phyloP scores from a whole-genome alignment of 805 yeast genomes.

The Diddensiella santjacobensis region DNA sequence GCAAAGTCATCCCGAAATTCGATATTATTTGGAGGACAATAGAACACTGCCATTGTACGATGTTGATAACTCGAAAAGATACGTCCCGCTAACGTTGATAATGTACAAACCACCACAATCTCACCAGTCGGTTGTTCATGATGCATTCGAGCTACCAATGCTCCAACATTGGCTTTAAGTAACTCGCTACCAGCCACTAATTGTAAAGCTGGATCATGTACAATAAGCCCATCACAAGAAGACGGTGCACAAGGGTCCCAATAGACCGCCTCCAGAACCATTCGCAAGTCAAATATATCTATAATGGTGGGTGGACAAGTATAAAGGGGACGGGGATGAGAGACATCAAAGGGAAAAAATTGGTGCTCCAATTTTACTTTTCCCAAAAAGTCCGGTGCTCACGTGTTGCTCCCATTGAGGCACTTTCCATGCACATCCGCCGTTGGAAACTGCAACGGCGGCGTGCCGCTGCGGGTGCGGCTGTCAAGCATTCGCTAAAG shows the following conservation, averaged over 20 bases:
- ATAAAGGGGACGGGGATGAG: no score
- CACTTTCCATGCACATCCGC: neutral
- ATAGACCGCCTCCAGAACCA: neutral
- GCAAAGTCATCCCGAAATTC: slow-evolving; percentile 1
- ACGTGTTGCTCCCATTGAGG: neutral
- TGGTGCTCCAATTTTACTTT: no score
- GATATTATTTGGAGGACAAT: neutral
- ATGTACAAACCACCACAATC: neutral
- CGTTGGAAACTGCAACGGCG: no score
- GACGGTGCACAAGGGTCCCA: neutral
- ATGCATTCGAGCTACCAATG: neutral
- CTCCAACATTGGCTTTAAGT: neutral
- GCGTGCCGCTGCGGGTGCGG: no score
- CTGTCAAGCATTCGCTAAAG: no score
- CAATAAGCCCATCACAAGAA: neutral
- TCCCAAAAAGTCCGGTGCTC: no score
- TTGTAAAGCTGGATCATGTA: neutral
- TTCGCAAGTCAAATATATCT: no score
- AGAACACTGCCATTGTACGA: neutral
- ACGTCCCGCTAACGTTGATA: neutral
- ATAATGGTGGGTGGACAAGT: no score
- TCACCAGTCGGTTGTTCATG: neutral
- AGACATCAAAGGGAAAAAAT: no score
- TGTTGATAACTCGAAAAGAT: neutral
- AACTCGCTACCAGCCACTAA: neutral